These are phyloP conservation scores for Naganishia sp. DNA, from an alignment of 1,284 basidiomycete genomes.

Conservation along the genomic window DNA sequence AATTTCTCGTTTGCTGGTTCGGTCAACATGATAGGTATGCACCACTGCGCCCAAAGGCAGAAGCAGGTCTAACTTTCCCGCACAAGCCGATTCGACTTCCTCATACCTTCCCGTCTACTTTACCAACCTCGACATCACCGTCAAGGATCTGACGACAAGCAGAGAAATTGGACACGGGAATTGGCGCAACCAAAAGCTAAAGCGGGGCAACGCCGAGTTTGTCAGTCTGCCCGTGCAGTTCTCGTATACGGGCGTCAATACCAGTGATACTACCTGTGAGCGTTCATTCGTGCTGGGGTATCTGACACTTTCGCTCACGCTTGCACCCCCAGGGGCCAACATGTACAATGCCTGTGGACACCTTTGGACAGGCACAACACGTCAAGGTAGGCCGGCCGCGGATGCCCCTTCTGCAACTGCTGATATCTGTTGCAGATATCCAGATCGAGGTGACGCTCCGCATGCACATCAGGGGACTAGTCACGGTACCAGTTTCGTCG, in stretches of 20 bases:
- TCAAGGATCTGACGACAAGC: constrained; percentile 63
- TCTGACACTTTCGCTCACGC: neutral
- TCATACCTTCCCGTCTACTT: constrained; percentile 76
- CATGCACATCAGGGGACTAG: constrained; percentile 70
- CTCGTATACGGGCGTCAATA: constrained; percentile 75
- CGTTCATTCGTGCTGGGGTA: constrained; percentile 30
- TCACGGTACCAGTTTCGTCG: constrained; percentile 60
- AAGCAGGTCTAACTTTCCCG: neutral
- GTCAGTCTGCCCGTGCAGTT: constrained; percentile 75
- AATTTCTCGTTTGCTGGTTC: constrained; percentile 82
- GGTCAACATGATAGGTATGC: constrained; percentile 63
- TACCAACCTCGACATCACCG: constrained; percentile 62
- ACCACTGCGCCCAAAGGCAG: neutral
- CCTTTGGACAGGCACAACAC: constrained; percentile 59
- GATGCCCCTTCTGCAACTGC: neutral
- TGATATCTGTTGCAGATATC: constrained; percentile 57
- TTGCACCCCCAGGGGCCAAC: constrained; percentile 61
- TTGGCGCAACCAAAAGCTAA: constrained; percentile 61
- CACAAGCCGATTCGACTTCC: constrained; percentile 63
- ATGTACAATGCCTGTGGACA: constrained; percentile 79
- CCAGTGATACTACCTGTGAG: constrained; percentile 76
- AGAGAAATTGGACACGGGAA: constrained; percentile 67
- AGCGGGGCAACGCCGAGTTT: constrained; percentile 64
- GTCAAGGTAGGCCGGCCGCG: constrained; percentile 60
- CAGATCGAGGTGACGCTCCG: constrained; percentile 68